phyloP scores from a whole-genome alignment of 2,329 filamentous ascomycete genomes.

The Hymenotorrendiella dingleyae region DNA sequence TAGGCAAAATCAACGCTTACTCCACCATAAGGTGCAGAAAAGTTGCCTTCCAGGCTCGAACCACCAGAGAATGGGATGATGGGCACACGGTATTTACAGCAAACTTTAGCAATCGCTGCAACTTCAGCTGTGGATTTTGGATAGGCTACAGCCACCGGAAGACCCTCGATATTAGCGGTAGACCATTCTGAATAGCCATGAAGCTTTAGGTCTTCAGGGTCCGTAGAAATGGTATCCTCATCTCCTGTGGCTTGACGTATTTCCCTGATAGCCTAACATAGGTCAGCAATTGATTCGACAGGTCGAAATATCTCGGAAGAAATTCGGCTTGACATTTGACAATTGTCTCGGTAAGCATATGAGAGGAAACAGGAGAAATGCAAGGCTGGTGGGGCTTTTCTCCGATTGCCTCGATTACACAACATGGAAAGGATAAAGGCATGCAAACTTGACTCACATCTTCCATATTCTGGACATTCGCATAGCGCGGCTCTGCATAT shows the following conservation, averaged over 20 bases:
- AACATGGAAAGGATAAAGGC: no score
- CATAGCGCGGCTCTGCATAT: conserved; percentile 36
- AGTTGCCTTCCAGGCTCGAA: conserved; percentile 83
- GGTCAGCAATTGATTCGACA: no score
- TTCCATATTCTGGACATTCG: conserved; percentile 44
- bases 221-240: conserved; percentile 55
- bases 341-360: no score
- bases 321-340: no score
- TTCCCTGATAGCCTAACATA: conserved; percentile 46
- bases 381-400: no score
- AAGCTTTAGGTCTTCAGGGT: conserved; percentile 53
- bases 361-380: no score
- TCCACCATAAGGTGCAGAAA: conserved; percentile 79
- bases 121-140: conserved; percentile 57
- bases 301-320: no score
- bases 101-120: conserved; percentile 57
- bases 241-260: conserved; percentile 44
- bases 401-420: no score
- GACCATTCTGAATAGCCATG: conserved; percentile 68
- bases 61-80: conserved; percentile 81
- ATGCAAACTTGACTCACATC: conserved; percentile 35
- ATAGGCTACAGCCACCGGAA: conserved; percentile 60
- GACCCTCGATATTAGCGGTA: conserved; percentile 50
- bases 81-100: conserved; percentile 72
- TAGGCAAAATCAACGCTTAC: conserved; percentile 83